These are phyloP conservation scores for Paramecium sexaurelia DNA, from an alignment of 73 alveolate genomes.

Conservation along the genomic window DNA sequence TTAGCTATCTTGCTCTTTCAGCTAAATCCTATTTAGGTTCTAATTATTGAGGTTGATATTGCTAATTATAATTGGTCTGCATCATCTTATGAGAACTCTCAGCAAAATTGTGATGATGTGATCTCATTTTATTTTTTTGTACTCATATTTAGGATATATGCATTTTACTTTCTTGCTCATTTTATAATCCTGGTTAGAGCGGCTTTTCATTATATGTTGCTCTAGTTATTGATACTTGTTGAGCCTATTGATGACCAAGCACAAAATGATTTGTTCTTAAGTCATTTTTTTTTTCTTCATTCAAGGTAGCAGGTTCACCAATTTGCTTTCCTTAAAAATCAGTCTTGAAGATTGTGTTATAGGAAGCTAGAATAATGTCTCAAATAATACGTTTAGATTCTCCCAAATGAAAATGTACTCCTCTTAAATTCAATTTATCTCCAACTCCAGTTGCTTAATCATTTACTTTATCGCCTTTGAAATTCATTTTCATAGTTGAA, in stretches of 20 bases:
- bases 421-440: conserved; percentile 48
- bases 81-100: conserved; percentile 51
- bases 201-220: conserved; percentile 59
- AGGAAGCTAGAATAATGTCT: neutral
- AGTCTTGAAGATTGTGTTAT: neutral
- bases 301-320: conserved; percentile 26
- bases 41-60: conserved; percentile 36
- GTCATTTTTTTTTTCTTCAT: conserved; percentile 56
- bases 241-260: conserved; percentile 61
- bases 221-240: conserved; percentile 35
- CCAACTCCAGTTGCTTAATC: conserved; percentile 29
- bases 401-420: conserved; percentile 47
- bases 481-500: conserved; percentile 53
- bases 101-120: conserved; percentile 70
- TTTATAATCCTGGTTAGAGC: conserved; percentile 43
- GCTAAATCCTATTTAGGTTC: neutral
- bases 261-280: conserved; percentile 68
- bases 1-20: neutral
- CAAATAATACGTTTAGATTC: neutral
- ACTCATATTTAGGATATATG: neutral
- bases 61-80: conserved; percentile 60
- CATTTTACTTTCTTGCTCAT: conserved; percentile 56
- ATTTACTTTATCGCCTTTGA: neutral
- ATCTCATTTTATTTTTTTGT: conserved; percentile 67
- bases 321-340: conserved; percentile 41